These are phyloP conservation scores for Curvularia sp. DNA, from an alignment of 2,329 filamentous ascomycete genomes.

Conservation along the genomic window DNA sequence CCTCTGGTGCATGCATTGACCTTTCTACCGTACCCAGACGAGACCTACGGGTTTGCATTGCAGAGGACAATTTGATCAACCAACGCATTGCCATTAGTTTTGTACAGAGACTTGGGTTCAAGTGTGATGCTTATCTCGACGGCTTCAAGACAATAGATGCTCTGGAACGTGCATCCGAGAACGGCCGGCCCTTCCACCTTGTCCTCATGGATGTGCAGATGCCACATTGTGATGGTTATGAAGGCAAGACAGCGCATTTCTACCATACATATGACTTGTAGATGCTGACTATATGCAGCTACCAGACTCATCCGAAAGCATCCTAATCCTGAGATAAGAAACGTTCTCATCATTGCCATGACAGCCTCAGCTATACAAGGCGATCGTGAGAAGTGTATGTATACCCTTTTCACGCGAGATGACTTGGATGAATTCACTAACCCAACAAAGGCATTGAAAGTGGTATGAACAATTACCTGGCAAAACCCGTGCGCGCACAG, in stretches of 20 bases:
- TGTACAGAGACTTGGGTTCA: constrained; percentile 82
- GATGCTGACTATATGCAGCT: constrained; percentile 54
- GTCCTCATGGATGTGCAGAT: constrained; percentile 97
- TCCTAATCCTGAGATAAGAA: constrained; percentile 74
- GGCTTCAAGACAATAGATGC: constrained; percentile 88
- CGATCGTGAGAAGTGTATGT: constrained; percentile 75
- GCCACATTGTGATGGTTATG: constrained; percentile 91
- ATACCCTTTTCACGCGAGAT: not conserved
- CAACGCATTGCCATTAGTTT: constrained; percentile 94
- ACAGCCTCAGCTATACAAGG: constrained; percentile 94
- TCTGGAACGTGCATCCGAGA: constrained; percentile 72
- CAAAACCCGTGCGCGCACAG: constrained; percentile 90
- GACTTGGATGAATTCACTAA: not conserved
- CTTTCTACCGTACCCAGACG: constrained; percentile 77
- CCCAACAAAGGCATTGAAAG: constrained; percentile 73
- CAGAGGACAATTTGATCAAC: constrained; percentile 94
- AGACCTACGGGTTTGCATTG: constrained; percentile 86
- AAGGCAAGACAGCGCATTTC: constrained; percentile 51
- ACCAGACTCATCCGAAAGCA: constrained; percentile 84
- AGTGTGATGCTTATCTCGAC: constrained; percentile 88
- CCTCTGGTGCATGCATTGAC: constrained; percentile 46
- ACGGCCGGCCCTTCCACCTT: constrained; percentile 82
- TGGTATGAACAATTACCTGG: constrained; percentile 97
- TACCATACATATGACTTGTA: not conserved
- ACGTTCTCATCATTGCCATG: constrained; percentile 95